A percentile compares a stretch with the other conserved stretches of the same genome.
phyloP scores from a whole-genome alignment of 371 early-diverging fungal species.

The Mortierella sp. region DNA sequence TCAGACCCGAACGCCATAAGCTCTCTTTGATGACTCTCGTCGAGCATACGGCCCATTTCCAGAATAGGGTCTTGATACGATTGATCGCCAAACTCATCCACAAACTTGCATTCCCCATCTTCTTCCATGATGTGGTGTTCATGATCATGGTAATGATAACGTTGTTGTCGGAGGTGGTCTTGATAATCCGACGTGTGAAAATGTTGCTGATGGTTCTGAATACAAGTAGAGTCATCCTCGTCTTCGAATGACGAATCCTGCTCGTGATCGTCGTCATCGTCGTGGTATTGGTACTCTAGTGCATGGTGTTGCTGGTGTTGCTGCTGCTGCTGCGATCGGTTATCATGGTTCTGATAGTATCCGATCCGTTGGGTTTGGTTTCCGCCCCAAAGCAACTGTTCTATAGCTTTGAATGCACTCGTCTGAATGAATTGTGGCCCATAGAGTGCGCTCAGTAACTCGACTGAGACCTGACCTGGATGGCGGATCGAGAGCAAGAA shows the following conservation, averaged over 20 bases:
- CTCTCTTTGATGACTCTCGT: too few relatives aligned
- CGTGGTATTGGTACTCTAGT: not conserved
- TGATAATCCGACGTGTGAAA: constrained; percentile 1
- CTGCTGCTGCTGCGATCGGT: too few relatives aligned
- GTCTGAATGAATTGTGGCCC: constrained; percentile 50
- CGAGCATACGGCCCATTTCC: constrained; percentile 11
- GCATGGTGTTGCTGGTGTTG: too few relatives aligned
- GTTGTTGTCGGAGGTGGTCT: not conserved
- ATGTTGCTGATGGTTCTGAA: constrained; percentile 10
- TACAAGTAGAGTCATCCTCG: constrained; percentile 4
- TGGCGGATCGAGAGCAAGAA: constrained; percentile 52
- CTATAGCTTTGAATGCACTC: constrained; percentile 38
- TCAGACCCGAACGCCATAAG: too few relatives aligned
- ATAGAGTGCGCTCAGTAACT: constrained; percentile 40
- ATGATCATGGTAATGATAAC: not conserved
- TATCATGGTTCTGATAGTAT: not conserved
- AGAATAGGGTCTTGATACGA: constrained; percentile 22
- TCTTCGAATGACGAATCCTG: constrained; percentile 15
- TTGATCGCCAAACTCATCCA: constrained; percentile 28
- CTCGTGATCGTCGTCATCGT: constrained; percentile 5
- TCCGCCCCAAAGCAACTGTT: constrained; percentile 42
- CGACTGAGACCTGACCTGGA: constrained; percentile 47
- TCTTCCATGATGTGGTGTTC: constrained; percentile 5
- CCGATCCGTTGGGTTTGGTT: not conserved
- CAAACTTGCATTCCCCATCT: constrained; percentile 17